Evolutionary conservation across 1,284 basidiomycete species (phyloP).

Genomic region (Boletus mariae): DNA sequence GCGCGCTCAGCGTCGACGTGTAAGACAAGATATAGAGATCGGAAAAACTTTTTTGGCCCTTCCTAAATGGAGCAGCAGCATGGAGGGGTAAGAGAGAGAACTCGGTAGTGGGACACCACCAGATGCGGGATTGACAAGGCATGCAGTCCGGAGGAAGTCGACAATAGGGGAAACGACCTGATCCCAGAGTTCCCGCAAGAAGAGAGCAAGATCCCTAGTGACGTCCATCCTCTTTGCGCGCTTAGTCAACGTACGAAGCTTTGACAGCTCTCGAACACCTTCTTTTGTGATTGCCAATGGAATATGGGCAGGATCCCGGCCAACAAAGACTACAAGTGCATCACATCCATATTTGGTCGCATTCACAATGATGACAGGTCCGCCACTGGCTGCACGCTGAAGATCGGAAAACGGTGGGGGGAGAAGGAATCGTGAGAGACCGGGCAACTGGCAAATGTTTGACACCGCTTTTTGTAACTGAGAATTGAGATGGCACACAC

Average conservation of each 20-base stretch:
- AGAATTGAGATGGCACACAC: constrained; percentile 19
- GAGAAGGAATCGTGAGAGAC: not conserved
- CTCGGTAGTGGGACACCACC: constrained; percentile 3
- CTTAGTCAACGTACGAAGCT: not conserved
- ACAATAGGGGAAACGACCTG: not conserved
- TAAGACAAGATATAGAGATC: constrained; percentile 25
- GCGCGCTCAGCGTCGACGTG: constrained; percentile 26
- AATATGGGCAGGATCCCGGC: not conserved
- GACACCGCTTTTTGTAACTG: not conserved
- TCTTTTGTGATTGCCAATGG: not conserved
- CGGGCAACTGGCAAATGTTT: not conserved
- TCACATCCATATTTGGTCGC: not conserved
- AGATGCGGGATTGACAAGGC: not conserved
- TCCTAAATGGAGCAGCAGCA: not conserved
- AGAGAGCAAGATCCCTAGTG: not conserved
- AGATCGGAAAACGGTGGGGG: not conserved
- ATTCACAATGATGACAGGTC: not conserved
- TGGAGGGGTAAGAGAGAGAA: constrained; percentile 16
- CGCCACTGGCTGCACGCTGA: too few species aligned
- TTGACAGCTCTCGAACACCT: not conserved
- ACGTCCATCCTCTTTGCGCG: not conserved
- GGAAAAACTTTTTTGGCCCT: not conserved
- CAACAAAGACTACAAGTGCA: not conserved
- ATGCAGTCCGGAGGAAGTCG: not conserved
- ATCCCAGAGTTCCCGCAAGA: not conserved